Conservation (phyloP, 2,329 filamentous ascomycete genomes). For the Scedosporium minutisporum region DNA sequence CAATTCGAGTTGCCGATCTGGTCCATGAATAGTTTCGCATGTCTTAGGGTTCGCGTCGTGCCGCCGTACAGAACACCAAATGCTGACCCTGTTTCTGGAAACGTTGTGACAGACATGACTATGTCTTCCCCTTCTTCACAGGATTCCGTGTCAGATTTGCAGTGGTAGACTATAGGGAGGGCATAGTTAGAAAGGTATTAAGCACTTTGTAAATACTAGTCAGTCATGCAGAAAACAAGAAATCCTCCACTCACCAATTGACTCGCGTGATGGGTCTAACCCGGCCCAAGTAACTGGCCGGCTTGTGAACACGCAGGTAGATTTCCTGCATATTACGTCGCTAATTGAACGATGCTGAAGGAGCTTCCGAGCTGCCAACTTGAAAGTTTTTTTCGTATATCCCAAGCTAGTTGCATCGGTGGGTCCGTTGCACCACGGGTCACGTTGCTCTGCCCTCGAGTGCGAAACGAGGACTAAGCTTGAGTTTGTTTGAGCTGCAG, state of each 20-base stretch:
- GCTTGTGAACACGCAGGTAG: background rate
- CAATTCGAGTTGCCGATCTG: background rate
- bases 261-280: background rate
- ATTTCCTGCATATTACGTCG: background rate
- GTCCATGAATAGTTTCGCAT: background rate
- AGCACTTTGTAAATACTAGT: too few species aligned
- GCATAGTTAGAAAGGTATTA: background rate
- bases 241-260: background rate
- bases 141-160: slow-evolving; percentile 1
- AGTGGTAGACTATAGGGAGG: background rate
- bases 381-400: background rate
- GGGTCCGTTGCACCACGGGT: background rate
- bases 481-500: background rate
- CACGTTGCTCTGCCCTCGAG: background rate
- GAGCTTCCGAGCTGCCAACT: background rate
- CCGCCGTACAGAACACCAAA: slow-evolving; percentile 1
- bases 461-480: background rate
- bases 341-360: slow-evolving; percentile 1
- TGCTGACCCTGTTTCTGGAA: background rate
- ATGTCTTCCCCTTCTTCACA: background rate
- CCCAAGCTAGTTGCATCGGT: background rate
- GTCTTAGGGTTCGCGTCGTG: background rate
- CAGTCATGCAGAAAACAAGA: background rate
- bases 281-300: background rate
- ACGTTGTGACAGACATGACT: background rate